Base-by-base conservation (phyloP, 1,284 basidiomycete species). In the Ceraceosorus guamensis region DNA sequence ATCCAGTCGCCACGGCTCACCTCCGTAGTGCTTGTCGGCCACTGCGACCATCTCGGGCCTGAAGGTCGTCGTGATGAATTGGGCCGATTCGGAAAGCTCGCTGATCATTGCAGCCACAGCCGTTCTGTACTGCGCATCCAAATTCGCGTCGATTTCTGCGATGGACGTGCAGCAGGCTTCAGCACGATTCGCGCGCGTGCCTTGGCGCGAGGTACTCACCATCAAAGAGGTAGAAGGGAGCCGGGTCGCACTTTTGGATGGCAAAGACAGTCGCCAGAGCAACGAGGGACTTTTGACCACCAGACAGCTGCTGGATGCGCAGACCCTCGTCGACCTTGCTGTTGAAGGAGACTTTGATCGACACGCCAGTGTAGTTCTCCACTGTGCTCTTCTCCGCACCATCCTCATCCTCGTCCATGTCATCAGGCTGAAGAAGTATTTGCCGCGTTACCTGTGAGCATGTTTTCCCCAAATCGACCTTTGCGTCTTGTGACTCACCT, bases 61-160 rank as follows among this genome's bases (percentile, higher is more conserved):
- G 84, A 99, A 99, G 1, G 95, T 99, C 1, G 95, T 99, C 32
- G 90, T 93, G 76, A 99, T 95, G 78, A 98, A 98, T 77, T 99
- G 95, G 0, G 89, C 93, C 1, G 50, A 33, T 5, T 83, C 80
- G 0, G 91, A 83, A 14, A 98, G 82, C 30, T 88, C 87, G 73
- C 90, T 85, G 63, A 99, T 97, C 92, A 98, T 97, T 78, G 87
- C 83, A 33, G 93, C 91, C 30, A 98, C 93, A 2, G 93, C 90
- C 2, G 92, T 96, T 45, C 93, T 87, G 65, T 97, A 96, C 79
- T 97, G 91, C 5, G 93, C 90, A 70, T 99, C 95, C 52, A 99
- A 82, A 70, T 97, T 97, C 51, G 93, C 93, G 70, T 98, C 93
- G 72, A 97, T 97, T 82, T 99, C 37, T 41, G 37, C 37, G n/a